Conservation (phyloP, 768 basidiomycete genomes). For the Lentinula sp. region DNA sequence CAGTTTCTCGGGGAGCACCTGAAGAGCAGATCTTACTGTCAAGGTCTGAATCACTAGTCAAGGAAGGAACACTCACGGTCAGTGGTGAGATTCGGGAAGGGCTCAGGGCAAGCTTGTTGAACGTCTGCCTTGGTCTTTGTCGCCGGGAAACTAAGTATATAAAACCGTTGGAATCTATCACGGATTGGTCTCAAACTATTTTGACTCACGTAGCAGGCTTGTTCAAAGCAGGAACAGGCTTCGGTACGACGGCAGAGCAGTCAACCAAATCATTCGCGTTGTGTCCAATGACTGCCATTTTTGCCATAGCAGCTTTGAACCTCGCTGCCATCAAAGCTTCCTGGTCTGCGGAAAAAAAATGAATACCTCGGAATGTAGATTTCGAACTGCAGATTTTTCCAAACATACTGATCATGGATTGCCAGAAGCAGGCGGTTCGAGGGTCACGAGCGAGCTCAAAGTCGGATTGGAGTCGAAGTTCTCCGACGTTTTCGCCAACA, state of each 20-base stretch:
- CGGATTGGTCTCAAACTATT: background rate
- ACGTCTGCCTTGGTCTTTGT: constrained; percentile 21
- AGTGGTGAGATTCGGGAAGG: constrained; percentile 19
- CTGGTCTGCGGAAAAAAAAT: constrained; percentile 10
- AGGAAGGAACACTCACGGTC: constrained; percentile 3
- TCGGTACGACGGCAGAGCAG: constrained; percentile 17
- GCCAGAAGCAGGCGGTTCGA: constrained; percentile 35
- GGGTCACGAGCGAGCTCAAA: constrained; percentile 18
- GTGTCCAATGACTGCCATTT: constrained; percentile 25
- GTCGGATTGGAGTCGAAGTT: constrained; percentile 26
- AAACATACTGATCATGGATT: constrained; percentile 24
- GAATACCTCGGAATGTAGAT: background rate
- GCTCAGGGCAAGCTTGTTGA: constrained; percentile 18
- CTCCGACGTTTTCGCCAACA: constrained; percentile 11
- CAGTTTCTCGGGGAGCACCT: background rate
- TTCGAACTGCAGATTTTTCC: too few relatives aligned
- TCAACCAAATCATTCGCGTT: constrained; percentile 14
- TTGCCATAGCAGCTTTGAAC: constrained; percentile 27
- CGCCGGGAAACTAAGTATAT: constrained; percentile 20
- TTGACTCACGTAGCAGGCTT: background rate
- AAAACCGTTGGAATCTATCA: constrained; percentile 15
- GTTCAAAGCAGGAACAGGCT: constrained; percentile 1
- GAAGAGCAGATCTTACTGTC: too few relatives aligned
- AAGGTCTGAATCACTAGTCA: background rate
- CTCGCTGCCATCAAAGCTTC: constrained; percentile 17